phyloP scores from a whole-genome alignment of 129 eudicot genomes.

The Lonicera japonica region DNA sequence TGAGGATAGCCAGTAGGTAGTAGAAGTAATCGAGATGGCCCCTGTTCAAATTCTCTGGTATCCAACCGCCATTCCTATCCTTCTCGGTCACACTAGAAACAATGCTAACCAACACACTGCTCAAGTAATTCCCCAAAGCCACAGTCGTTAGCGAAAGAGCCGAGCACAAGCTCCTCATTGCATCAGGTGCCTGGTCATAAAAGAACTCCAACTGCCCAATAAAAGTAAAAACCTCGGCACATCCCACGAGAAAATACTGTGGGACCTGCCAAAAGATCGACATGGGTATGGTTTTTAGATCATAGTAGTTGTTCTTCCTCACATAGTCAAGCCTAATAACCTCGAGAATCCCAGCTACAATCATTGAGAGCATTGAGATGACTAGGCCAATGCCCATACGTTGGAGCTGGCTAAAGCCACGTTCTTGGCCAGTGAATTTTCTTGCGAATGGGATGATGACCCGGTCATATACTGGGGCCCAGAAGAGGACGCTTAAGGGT shows the following conservation, averaged over 20 bases:
- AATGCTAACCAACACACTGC: conserved; percentile 38
- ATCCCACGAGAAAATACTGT: conserved; percentile 63
- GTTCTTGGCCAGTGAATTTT: conserved; percentile 53
- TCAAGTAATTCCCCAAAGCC: conserved; percentile 52
- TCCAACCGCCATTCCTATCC: conserved; percentile 57
- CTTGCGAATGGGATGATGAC: conserved; percentile 49
- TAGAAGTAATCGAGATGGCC: conserved; percentile 75
- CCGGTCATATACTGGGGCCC: conserved; percentile 66
- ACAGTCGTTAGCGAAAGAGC: conserved; percentile 53
- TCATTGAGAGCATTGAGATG: conserved; percentile 64
- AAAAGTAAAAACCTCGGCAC: conserved; percentile 72
- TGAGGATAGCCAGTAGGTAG: conserved; percentile 42
- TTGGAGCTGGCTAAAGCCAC: conserved; percentile 80
- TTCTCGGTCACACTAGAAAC: conserved; percentile 41
- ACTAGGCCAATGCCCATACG: conserved; percentile 82
- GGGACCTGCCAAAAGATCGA: conserved; percentile 81
- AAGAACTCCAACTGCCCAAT: conserved; percentile 65
- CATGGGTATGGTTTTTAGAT: conserved; percentile 43
- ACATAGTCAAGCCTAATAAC: conserved; percentile 46
- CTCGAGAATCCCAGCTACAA: conserved; percentile 55
- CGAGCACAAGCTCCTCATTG: conserved; percentile 65
- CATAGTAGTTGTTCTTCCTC: conserved; percentile 29
- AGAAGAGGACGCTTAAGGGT: conserved; percentile 79
- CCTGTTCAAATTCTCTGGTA: conserved; percentile 52
- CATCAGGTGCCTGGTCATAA: conserved; percentile 75